Base-by-base conservation (phyloP, 169 alveolate genomes). In the Cryptosporidium viatorum region DNA sequence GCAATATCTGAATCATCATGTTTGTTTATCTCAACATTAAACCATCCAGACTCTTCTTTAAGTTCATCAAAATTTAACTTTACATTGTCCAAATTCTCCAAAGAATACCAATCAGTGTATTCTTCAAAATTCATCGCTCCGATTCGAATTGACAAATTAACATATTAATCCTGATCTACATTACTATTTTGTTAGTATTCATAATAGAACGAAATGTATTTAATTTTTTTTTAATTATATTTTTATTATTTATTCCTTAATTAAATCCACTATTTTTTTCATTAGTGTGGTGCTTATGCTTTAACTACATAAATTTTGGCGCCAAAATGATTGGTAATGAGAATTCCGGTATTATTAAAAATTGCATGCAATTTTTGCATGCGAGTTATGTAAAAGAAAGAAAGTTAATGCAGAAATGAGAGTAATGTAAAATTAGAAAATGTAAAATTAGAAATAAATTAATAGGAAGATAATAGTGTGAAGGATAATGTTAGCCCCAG, bases 81-180 rank as follows among this genome's bases (percentile, higher is more conserved):
- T 18, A n/a, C 51, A 62, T 23, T 37, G 39, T 59, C 89, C 39
- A 80, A 31, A 43, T 80, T 60, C 37, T 80, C 89, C 9, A 80
- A 33, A 39, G 89, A 80, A 43, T 59, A 65, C 89, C 89, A 80
- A 43, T 80, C 89, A 18, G 37, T n/a, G 23, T 16, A 65, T 43
- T 60, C 71, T 8, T 80, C 89, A 45, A 29, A 29, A 65, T 45
- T 80, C 69, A 23, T 59, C 69, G 39, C 43, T 80, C n/a, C 67
- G 8, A 26, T 0, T 26, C 5, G 37, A 73, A 73, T 26, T 35
- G 4, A 52, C 9, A 35, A 73, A 5, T 16, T n/a, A 52, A 23
- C 37, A 26, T 26, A 55, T 26, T 31, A 52, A 52, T 26, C 18
- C 43, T 10, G n/a, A 26, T 9, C 3, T 70, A 21, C 84, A 70